A percentile compares a stretch with the other conserved stretches of the same genome.
Evolutionary conservation across 2,329 filamentous ascomycete genomes (phyloP).

Genomic region (Pseudonectria foliicola): DNA sequence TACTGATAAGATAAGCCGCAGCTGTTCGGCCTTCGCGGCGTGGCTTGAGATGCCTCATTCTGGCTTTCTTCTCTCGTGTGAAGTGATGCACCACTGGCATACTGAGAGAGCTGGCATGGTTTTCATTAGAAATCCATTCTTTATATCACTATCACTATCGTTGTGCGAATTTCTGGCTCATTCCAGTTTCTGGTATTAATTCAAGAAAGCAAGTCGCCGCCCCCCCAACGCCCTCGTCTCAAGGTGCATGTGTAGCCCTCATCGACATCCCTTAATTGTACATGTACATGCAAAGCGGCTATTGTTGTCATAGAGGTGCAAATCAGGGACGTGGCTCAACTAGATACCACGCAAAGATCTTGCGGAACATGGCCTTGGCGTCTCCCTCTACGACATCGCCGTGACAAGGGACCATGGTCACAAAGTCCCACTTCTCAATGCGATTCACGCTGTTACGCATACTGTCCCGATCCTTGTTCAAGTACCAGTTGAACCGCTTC

Average conservation of each 20-base stretch:
- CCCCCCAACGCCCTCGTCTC: neutral
- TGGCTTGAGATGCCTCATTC: too few relatives aligned
- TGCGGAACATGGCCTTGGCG: constrained; percentile 69
- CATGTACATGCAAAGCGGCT: too few relatives aligned
- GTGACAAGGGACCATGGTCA: constrained; percentile 82
- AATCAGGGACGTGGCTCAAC: constrained; percentile 22
- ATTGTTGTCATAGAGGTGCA: too few relatives aligned
- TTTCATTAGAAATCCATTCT: too few relatives aligned
- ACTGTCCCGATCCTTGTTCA: constrained; percentile 52
- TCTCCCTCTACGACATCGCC: constrained; percentile 74
- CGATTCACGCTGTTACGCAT: constrained; percentile 63
- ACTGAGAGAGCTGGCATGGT: too few relatives aligned
- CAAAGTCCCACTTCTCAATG: constrained; percentile 78
- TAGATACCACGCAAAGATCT: constrained; percentile 80
- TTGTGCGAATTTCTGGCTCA: neutral
- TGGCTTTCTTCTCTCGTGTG: too few relatives aligned
- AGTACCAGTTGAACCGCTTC: constrained; percentile 79
- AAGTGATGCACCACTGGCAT: too few relatives aligned
- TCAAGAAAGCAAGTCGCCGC: neutral
- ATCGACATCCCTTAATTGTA: neutral
- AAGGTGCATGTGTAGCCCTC: too few relatives aligned
- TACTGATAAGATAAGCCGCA: too few relatives aligned
- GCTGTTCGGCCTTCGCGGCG: too few relatives aligned
- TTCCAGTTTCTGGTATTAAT: too few relatives aligned
- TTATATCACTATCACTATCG: neutral